phyloP scores from a whole-genome alignment of 345 rosid species.

The Pistacia atlantica region DNA sequence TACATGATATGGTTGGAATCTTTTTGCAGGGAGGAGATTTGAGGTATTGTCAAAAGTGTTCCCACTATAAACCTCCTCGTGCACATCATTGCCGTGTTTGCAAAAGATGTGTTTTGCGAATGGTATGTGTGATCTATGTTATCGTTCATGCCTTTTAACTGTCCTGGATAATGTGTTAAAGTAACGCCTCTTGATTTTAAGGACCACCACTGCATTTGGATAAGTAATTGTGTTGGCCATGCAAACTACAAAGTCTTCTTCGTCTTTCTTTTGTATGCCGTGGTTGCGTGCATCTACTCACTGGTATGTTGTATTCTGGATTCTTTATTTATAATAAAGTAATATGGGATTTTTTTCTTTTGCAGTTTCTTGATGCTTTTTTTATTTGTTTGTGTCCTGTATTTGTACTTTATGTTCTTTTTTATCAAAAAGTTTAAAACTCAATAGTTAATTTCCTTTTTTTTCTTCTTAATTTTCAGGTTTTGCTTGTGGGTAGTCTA shows the following conservation, averaged over 20 bases:
- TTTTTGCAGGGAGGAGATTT: conserved; percentile 86
- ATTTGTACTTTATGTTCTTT: background rate
- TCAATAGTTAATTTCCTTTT: background rate
- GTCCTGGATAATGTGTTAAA: conserved; percentile 32
- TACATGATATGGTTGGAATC: conserved; percentile 14
- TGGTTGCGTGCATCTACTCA: conserved; percentile 73
- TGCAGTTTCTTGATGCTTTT: background rate
- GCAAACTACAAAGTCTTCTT: conserved; percentile 93
- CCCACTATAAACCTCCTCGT: conserved; percentile 84
- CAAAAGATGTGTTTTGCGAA: conserved; percentile 85
- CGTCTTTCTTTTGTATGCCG: conserved; percentile 72
- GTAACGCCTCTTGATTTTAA: conserved; percentile 50
- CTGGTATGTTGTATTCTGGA: conserved; percentile 49
- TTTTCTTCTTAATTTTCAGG: conserved; percentile 41
- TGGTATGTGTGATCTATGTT: conserved; percentile 56
- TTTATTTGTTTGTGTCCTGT: background rate
- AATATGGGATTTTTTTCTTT: background rate
- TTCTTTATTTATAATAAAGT: background rate
- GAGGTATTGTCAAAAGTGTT: conserved; percentile 91
- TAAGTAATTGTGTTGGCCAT: conserved; percentile 92
- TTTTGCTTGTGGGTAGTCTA: conserved; percentile 84
- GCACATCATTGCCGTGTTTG: conserved; percentile 97
- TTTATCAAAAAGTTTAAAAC: background rate
- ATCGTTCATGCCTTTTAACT: conserved; percentile 16
- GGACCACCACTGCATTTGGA: conserved; percentile 99